Percentiles rank a stretch among this genome's conserved stretches.
These are phyloP conservation scores for Penicillium argentinense DNA, from an alignment of 495 filamentous ascomycete genomes.

Conservation along the genomic window DNA sequence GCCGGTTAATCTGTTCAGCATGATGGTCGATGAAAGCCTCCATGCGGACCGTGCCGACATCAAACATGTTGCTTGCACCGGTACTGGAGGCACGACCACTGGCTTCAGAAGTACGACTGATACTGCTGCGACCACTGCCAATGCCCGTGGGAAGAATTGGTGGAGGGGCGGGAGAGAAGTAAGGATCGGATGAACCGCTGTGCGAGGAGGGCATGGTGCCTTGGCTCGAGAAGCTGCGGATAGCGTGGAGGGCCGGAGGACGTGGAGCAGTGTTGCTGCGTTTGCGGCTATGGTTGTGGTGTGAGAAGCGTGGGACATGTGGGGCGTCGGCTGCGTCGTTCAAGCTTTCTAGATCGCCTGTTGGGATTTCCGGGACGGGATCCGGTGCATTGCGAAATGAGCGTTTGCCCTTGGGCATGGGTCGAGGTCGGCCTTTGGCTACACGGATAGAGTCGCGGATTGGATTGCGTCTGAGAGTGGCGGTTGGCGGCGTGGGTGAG, in stretches of 20 bases:
- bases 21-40: constrained; percentile 73
- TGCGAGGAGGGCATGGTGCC: constrained; percentile 43
- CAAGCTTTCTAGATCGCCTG: constrained; percentile 23
- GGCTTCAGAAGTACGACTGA: constrained; percentile 47
- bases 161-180: constrained; percentile 26
- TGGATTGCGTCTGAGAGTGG: constrained; percentile 56
- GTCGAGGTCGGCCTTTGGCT: constrained; percentile 74
- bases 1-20: constrained; percentile 33
- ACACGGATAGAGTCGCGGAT: constrained; percentile 90
- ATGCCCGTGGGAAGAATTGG: constrained; percentile 21
- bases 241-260: constrained; percentile 54
- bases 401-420: constrained; percentile 41
- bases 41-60: constrained; percentile 91
- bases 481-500: constrained; percentile 34
- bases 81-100: constrained; percentile 30
- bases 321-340: constrained; percentile 72
- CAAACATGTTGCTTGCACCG: constrained; percentile 47
- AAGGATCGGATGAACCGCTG: constrained; percentile 58
- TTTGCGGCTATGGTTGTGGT: constrained; percentile 76
- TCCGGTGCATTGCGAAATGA: constrained; percentile 35
- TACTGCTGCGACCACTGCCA: constrained; percentile 41
- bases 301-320: constrained; percentile 71
- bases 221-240: constrained; percentile 73
- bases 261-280: constrained; percentile 80
- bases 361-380: constrained; percentile 37